Evolutionary conservation across 805 yeast species (phyloP).

Genomic region (Tetrapisispora phaffii): DNA sequence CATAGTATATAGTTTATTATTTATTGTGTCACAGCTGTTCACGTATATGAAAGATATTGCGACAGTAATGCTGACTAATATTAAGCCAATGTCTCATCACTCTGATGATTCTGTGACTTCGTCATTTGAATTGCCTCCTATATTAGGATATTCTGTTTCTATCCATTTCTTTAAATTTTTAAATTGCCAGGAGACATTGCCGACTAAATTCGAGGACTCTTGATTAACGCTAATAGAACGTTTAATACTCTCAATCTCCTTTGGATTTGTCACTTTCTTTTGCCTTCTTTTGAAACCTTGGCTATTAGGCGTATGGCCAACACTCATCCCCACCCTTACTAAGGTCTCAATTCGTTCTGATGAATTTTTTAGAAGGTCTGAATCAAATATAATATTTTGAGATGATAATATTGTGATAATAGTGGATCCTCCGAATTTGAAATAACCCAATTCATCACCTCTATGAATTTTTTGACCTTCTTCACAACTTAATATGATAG

Average conservation of each 20-base stretch:
- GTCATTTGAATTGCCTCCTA: background rate
- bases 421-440: constrained; percentile 94
- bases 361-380: constrained; percentile 65
- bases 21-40: background rate
- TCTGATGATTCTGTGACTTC: background rate
- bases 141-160: constrained; percentile 3
- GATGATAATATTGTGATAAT: constrained; percentile 55
- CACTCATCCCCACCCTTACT: constrained; percentile 81
- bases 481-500: constrained; percentile 60
- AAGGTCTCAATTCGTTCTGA: constrained; percentile 65
- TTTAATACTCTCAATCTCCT: constrained; percentile 22
- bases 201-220: constrained; percentile 12
- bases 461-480: constrained; percentile 49
- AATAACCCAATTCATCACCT: constrained; percentile 85
- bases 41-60: background rate
- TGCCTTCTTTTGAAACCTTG: constrained; percentile 42
- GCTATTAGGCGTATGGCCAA: constrained; percentile 58
- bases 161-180: constrained; percentile 13
- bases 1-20: background rate
- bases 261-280: constrained; percentile 24
- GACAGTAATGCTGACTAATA: background rate
- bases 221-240: constrained; percentile 23
- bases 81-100: background rate
- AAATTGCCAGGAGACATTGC: constrained; percentile 24
- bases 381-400: constrained; percentile 48